These are phyloP conservation scores for Thyridium curvatum DNA, from an alignment of 2,329 filamentous ascomycete genomes.

Conservation along the genomic window DNA sequence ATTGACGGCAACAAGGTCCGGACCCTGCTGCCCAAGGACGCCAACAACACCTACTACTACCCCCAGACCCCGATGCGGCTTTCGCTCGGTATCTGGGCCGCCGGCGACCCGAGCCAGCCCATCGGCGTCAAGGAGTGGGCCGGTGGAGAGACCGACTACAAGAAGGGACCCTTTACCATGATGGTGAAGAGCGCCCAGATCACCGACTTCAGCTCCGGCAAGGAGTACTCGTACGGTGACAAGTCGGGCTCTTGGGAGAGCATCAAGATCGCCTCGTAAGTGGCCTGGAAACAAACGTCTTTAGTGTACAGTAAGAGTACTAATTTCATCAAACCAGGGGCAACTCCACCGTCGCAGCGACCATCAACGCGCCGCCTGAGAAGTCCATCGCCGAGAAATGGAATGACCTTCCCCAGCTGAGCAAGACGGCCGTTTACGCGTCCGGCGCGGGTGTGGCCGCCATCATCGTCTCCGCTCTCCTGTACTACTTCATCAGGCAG, in stretches of 20 bases:
- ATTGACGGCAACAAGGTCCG: constrained; percentile 64
- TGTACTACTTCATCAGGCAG: constrained; percentile 51
- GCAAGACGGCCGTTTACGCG: constrained; percentile 49
- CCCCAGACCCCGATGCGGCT: constrained; percentile 74
- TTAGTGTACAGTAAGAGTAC: no score
- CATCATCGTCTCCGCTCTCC: constrained; percentile 30
- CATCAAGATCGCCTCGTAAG: constrained; percentile 8
- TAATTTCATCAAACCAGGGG: constrained; percentile 28
- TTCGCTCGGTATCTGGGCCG: constrained; percentile 61
- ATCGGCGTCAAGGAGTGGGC: constrained; percentile 50
- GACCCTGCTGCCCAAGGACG: constrained; percentile 53
- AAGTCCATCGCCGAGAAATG: constrained; percentile 46
- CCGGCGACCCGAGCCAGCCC: constrained; percentile 49
- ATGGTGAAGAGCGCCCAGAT: constrained; percentile 42
- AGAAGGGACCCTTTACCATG: constrained; percentile 55
- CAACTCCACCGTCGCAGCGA: constrained; percentile 48
- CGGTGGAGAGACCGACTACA: constrained; percentile 50
- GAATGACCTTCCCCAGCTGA: constrained; percentile 38
- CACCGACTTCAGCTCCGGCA: constrained; percentile 27
- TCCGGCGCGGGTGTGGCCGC: constrained; percentile 37
- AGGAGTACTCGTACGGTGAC: constrained; percentile 11
- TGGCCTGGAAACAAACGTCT: neutral
- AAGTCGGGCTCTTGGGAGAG: constrained; percentile 7
- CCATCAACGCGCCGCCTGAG: constrained; percentile 31
- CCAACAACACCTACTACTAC: constrained; percentile 56